Base-by-base conservation (phyloP, 345 rosid genomes). In the Lepidium africanum region DNA sequence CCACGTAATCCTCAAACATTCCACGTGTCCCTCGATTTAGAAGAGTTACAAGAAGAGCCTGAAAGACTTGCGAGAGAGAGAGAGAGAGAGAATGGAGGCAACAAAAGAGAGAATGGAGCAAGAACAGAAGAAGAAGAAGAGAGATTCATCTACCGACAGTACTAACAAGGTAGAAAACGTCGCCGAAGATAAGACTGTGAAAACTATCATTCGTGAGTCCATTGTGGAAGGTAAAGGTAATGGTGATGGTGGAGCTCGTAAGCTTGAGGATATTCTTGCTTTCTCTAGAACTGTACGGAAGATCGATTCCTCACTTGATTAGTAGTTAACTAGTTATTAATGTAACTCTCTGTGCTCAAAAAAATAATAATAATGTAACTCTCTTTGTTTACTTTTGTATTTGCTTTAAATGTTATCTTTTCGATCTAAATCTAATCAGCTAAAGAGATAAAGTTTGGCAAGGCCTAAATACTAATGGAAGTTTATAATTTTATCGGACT, bases 201-300 rank as follows among this genome's bases (percentile, higher is more conserved):
- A 43, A 52, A 11, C 1, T 2, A 53, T 67, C 49, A 8, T 73
- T 39, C 61, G 41, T 0, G 71, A 73, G 42, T 51, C 77, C 5
- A 17, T 67, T 5, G 73, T 74, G 12, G 51, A 52, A 49, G 16
- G 13, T 5, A 12, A 52, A 49, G 16, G 13, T 8, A 12, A 25
- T 3, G 27, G 27, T 3, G 27, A 25, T 3, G 27, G 27, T 3
- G 27, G 45, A 19, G 54, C 16, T 66, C 42, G 48, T 10, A 59
- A 67, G 42, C 77, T 68, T 27, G 77, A 73, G 11, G 72, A 73
- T 41, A 52, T 73, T 51, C 72, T 73, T 36, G 77, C 57, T 43
- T 73, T 59, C 51, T 73, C 77, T 42, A 73, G 72, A 73, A 65
- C 72, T 50, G 72, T 67, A 51, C 72, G 57, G 50, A 73, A 73